Percentiles rank a stretch among this genome's conserved stretches.
Evolutionary conservation across 371 early-diverging fungal genomes (phyloP).

Genomic region (Dinochytrium kinnereticum): DNA sequence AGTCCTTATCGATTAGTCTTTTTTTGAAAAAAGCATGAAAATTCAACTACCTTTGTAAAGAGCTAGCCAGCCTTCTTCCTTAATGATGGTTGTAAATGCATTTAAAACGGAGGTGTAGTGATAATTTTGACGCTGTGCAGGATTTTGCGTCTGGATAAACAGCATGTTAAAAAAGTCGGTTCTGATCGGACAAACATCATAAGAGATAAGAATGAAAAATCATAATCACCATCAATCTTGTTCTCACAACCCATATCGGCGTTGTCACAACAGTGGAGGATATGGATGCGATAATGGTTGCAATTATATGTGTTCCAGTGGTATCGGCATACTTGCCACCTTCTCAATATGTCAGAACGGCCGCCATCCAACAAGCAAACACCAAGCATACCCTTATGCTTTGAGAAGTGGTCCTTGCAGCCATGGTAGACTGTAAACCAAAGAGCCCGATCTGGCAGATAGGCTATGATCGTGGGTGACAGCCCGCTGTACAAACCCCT

Average conservation of each 20-base stretch:
- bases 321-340: slow-evolving; percentile 19
- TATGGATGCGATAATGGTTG: slow-evolving; percentile 88
- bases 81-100: slow-evolving; percentile 42
- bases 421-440: slow-evolving; percentile 45
- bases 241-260: slow-evolving; percentile 94
- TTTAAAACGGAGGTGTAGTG: slow-evolving; percentile 43
- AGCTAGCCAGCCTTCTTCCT: slow-evolving; percentile 44
- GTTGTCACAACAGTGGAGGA: slow-evolving; percentile 80
- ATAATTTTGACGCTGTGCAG: slow-evolving; percentile 22
- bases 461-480: slow-evolving; percentile 79
- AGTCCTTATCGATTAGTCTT: slow-evolving; percentile 66
- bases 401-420: slow-evolving; percentile 20
- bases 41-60: slow-evolving; percentile 58
- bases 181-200: neutral
- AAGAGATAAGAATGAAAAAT: neutral
- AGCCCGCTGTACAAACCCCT: slow-evolving; percentile 91
- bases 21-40: slow-evolving; percentile 76
- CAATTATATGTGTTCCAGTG: slow-evolving; percentile 70
- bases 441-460: slow-evolving; percentile 43
- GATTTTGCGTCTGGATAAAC: slow-evolving; percentile 24
- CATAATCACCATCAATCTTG: slow-evolving; percentile 79
- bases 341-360: neutral
- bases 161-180: slow-evolving; percentile 13
- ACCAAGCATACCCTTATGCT: neutral
- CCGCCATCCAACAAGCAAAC: neutral